phyloP scores from a whole-genome alignment of 2,329 filamentous ascomycete species.

The Pseudocercospora musae region DNA sequence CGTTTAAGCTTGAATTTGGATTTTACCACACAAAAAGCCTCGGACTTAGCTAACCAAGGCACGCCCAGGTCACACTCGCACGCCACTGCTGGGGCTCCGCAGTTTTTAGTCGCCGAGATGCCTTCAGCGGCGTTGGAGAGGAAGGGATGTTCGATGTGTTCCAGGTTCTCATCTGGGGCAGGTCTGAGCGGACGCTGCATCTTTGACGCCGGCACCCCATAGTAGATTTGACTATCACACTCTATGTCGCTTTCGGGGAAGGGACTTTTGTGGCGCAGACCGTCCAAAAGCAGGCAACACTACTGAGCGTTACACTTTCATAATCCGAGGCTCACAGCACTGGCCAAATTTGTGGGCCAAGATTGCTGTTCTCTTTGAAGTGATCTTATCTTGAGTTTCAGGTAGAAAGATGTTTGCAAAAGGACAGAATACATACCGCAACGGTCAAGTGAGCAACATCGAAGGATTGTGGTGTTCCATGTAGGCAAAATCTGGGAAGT shows the following conservation, averaged over 20 bases:
- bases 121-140: slow-evolving; percentile 12
- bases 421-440: not conserved
- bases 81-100: slow-evolving; percentile 6
- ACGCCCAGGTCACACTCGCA: not conserved
- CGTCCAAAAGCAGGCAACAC: not conserved
- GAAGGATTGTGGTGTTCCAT: not conserved
- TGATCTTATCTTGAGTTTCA: not conserved
- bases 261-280: not conserved
- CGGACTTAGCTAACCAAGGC: slow-evolving; percentile 6
- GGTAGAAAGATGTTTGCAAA: not conserved
- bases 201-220: not conserved
- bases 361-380: not conserved
- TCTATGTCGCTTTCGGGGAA: not conserved
- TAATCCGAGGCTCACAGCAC: not conserved
- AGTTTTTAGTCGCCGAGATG: not conserved
- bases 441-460: not conserved
- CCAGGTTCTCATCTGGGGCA: not conserved
- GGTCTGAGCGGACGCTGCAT: not conserved
- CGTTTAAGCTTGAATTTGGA: slow-evolving; percentile 13
- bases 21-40: slow-evolving; percentile 6
- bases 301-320: not conserved
- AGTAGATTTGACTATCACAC: not conserved
- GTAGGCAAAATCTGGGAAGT: not conserved
- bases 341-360: not conserved
- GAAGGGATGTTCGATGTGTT: slow-evolving; percentile 28